Evolutionary conservation across 1,284 basidiomycete species (phyloP).

Genomic region (Polyporus tsugae): DNA sequence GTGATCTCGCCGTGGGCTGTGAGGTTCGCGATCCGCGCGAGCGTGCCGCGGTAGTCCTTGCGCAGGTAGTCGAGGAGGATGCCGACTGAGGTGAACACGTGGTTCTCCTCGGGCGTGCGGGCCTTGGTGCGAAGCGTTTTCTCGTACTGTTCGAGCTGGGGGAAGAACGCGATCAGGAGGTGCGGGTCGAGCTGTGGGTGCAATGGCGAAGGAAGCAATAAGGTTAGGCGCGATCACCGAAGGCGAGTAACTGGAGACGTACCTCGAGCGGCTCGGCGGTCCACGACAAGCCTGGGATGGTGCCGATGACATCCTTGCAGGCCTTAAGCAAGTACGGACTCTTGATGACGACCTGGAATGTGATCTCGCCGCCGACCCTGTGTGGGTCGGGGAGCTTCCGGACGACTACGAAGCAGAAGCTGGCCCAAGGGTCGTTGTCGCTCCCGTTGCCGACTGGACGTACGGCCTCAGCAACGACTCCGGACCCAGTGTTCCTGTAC

Average conservation of each 20-base stretch:
- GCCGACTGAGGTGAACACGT: slow-evolving; percentile 51
- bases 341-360: slow-evolving; percentile 61
- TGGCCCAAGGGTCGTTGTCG: slow-evolving; percentile 58
- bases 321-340: slow-evolving; percentile 62
- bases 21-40: slow-evolving; percentile 54
- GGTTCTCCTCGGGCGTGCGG: slow-evolving; percentile 46
- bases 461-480: slow-evolving; percentile 54
- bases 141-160: slow-evolving; percentile 54
- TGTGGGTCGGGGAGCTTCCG: slow-evolving; percentile 43
- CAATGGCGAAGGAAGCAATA: neutral
- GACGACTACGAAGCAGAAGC: slow-evolving; percentile 20
- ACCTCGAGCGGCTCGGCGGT: slow-evolving; percentile 61
- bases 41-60: slow-evolving; percentile 56
- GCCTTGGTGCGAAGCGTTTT: slow-evolving; percentile 49
- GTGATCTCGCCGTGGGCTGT: slow-evolving; percentile 61
- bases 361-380: slow-evolving; percentile 44
- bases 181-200: slow-evolving; percentile 56
- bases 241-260: slow-evolving; percentile 4
- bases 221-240: neutral
- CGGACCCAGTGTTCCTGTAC: slow-evolving; percentile 62
- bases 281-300: slow-evolving; percentile 65
- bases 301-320: slow-evolving; percentile 60
- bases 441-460: slow-evolving; percentile 41
- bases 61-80: slow-evolving; percentile 48
- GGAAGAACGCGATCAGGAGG: slow-evolving; percentile 58